phyloP scores from a whole-genome alignment of 2,329 filamentous ascomycete genomes.

The Colletotrichum higginsianum region DNA sequence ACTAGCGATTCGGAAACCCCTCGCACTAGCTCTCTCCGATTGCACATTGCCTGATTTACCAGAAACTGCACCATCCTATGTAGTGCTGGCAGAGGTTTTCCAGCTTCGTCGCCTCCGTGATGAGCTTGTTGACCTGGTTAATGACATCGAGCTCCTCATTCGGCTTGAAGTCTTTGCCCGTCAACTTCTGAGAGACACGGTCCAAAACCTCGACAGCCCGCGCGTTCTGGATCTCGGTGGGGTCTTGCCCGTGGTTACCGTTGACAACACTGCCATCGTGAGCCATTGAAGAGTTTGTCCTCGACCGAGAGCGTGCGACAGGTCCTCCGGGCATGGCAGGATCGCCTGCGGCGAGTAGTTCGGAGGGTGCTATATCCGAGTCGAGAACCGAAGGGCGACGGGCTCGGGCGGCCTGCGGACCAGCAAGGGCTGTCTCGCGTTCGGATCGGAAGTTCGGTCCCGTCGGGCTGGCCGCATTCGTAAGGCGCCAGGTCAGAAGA shows the following conservation, averaged over 20 bases:
- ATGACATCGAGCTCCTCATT: constrained; percentile 87
- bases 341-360: constrained; percentile 64
- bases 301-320: constrained; percentile 65
- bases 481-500: constrained; percentile 96
- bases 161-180: constrained; percentile 91
- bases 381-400: constrained; percentile 81
- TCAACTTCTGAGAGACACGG: constrained; percentile 95
- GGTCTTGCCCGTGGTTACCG: constrained; percentile 57
- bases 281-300: constrained; percentile 71
- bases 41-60: constrained; percentile 66
- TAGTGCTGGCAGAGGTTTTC: constrained; percentile 99
- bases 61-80: constrained; percentile 99
- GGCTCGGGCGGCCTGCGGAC: constrained; percentile 64
- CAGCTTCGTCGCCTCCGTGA: constrained; percentile 94
- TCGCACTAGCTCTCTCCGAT: background rate
- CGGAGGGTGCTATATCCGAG: constrained; percentile 70
- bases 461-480: constrained; percentile 72
- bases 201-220: constrained; percentile 92
- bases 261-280: constrained; percentile 55
- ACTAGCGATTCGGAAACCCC: background rate
- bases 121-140: constrained; percentile 92
- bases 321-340: constrained; percentile 60
- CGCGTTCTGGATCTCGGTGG: constrained; percentile 89
- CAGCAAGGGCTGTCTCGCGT: constrained; percentile 67
- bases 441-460: constrained; percentile 78